Evolutionary conservation across 1,284 basidiomycete genomes (phyloP).

Genomic region (Cerioporus squamosus): DNA sequence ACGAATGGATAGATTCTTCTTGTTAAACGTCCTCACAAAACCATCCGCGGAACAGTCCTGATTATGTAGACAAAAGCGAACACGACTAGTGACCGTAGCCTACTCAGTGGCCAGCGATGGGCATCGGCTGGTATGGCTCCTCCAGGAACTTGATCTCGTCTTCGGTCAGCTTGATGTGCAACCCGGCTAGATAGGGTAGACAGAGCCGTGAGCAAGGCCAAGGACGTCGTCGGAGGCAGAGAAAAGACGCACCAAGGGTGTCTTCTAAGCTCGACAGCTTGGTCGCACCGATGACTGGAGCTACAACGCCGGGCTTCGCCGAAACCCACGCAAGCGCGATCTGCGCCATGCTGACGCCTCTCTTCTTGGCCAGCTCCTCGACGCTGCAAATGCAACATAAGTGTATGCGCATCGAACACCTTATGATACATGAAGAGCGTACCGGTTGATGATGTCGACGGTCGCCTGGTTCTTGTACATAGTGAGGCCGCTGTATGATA

Average conservation of each 20-base stretch:
- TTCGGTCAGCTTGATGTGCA: conserved; percentile 24
- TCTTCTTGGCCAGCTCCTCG: conserved; percentile 47
- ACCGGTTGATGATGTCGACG: conserved; percentile 17
- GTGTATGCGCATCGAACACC: neutral
- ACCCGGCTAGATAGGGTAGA: conserved; percentile 26
- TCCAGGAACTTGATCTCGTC: conserved; percentile 28
- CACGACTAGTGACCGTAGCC: too few relatives aligned
- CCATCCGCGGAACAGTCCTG: too few relatives aligned
- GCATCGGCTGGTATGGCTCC: conserved; percentile 23
- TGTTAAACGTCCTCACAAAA: too few relatives aligned
- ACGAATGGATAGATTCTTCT: too few relatives aligned
- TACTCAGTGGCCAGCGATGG: conserved; percentile 24
- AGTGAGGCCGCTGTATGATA: neutral
- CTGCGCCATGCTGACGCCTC: conserved; percentile 33
- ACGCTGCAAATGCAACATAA: conserved; percentile 31
- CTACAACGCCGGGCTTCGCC: conserved; percentile 42
- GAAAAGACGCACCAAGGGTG: conserved; percentile 44
- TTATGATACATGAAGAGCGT: neutral
- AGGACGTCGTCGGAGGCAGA: neutral
- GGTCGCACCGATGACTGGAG: conserved; percentile 59
- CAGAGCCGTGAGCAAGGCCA: neutral
- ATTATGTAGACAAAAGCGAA: too few relatives aligned
- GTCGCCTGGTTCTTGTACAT: neutral
- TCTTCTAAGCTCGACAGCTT: conserved; percentile 54
- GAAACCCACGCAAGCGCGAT: conserved; percentile 19